Conservation (phyloP, 257 asterid species). For the Prunella vulgaris region DNA sequence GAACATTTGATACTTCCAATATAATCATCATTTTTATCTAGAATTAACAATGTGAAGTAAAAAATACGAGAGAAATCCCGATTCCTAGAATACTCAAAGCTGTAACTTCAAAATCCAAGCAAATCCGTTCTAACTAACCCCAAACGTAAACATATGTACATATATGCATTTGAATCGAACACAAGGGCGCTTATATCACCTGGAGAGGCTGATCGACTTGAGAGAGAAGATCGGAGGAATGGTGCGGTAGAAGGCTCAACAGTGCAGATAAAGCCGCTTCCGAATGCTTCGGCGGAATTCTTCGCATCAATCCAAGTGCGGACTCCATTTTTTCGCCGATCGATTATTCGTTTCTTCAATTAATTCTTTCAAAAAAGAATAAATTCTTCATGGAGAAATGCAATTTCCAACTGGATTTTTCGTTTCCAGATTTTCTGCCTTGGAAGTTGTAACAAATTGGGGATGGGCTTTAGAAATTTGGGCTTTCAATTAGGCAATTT, state of each 20-base stretch:
- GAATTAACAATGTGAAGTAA: neutral
- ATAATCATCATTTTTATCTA: neutral
- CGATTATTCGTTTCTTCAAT: neutral
- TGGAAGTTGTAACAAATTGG: neutral
- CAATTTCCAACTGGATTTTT: neutral
- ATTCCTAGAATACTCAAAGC: neutral
- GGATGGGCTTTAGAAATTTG: neutral
- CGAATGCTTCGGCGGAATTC: conserved; percentile 86
- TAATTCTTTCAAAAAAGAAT: neutral
- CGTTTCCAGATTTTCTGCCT: neutral
- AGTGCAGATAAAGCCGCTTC: conserved; percentile 86
- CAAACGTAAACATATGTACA: neutral
- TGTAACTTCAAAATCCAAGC: neutral
- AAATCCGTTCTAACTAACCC: neutral
- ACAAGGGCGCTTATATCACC: conserved; percentile 32
- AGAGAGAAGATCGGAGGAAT: conserved; percentile 96
- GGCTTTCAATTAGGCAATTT: too few relatives aligned
- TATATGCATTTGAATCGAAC: neutral
- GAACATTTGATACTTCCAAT: neutral
- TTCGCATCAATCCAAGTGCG: conserved; percentile 97
- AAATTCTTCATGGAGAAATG: neutral
- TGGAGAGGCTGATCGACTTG: conserved; percentile 97
- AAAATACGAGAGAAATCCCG: neutral
- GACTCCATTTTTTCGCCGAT: conserved; percentile 58
- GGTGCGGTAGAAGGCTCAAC: conserved; percentile 81